phyloP scores from a whole-genome alignment of 2,329 filamentous ascomycete genomes.

The Pseudopithomyces chartarum region DNA sequence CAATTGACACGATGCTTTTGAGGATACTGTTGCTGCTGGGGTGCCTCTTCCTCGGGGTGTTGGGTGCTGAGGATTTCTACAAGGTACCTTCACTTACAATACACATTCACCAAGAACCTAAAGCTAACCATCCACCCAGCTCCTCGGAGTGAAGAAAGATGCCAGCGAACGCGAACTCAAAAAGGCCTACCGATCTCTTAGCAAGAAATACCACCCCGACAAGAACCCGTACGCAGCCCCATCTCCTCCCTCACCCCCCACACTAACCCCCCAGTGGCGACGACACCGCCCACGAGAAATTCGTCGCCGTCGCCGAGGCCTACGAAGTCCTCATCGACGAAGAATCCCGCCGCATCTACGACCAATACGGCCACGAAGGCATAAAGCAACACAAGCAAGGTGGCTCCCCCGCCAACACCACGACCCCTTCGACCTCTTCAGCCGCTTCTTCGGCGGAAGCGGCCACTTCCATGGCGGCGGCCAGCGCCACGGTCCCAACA shows the following conservation, averaged over 20 bases:
- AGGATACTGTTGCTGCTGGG: constrained; percentile 50
- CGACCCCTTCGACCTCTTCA: constrained; percentile 96
- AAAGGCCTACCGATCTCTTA: constrained; percentile 86
- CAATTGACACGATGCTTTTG: constrained; percentile 47
- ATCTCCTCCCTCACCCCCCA: not conserved
- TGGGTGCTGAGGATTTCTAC: constrained; percentile 73
- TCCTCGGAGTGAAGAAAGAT: constrained; percentile 78
- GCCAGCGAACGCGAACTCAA: constrained; percentile 90
- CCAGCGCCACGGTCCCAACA: constrained; percentile 82
- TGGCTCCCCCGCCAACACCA: constrained; percentile 61
- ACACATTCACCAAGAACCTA: not conserved
- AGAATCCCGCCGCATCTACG: constrained; percentile 86
- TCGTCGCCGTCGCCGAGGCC: constrained; percentile 91
- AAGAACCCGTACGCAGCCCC: constrained; percentile 85
- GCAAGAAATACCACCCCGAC: constrained; percentile 96
- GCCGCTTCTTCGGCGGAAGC: constrained; percentile 90
- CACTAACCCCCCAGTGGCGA: constrained; percentile 64
- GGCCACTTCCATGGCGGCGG: constrained; percentile 81
- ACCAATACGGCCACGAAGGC: constrained; percentile 91
- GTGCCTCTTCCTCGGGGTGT: constrained; percentile 49
- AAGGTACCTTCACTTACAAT: no score
- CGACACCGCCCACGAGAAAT: constrained; percentile 81
- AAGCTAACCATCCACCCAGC: constrained; percentile 52
- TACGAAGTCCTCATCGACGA: constrained; percentile 88
- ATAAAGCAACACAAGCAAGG: constrained; percentile 81